Percentiles rank a stretch among this genome's conserved stretches.
Evolutionary conservation across 345 rosid species (phyloP).

Genomic region (Durio zibethinus): DNA sequence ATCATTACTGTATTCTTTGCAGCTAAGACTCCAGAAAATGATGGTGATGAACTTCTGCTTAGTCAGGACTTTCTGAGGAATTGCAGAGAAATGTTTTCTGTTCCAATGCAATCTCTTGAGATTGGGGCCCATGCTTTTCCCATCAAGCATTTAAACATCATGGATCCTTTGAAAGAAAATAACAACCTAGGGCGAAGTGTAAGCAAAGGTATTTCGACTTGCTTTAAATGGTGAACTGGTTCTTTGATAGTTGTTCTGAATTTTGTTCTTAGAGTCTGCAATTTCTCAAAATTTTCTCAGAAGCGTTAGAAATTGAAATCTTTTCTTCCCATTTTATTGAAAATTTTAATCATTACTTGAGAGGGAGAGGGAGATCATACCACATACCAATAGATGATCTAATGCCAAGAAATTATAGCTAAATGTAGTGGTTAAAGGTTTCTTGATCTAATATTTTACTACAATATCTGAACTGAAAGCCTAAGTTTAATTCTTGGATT

Average conservation of each 20-base stretch:
- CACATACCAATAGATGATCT: not conserved
- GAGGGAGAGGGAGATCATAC: not conserved
- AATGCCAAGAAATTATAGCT: not conserved
- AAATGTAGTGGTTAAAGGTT: not conserved
- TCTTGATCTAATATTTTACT: not conserved
- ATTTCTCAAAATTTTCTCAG: not conserved
- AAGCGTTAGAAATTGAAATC: not conserved
- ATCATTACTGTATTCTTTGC: slow-evolving; percentile 17
- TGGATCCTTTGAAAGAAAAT: slow-evolving; percentile 77
- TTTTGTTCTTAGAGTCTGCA: not conserved
- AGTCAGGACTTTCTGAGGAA: slow-evolving; percentile 51
- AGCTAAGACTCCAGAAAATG: slow-evolving; percentile 36
- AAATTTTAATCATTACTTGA: not conserved
- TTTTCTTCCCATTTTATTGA: not conserved
- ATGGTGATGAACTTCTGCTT: slow-evolving; percentile 45
- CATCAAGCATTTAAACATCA: slow-evolving; percentile 62
- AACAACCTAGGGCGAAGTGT: slow-evolving; percentile 95
- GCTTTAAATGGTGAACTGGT: slow-evolving; percentile 1
- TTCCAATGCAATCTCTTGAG: slow-evolving; percentile 39
- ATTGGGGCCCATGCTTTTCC: slow-evolving; percentile 40
- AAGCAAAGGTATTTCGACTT: slow-evolving; percentile 53
- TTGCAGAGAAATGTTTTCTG: slow-evolving; percentile 46
- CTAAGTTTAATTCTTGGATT: not conserved
- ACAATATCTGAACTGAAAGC: slow-evolving; percentile 5
- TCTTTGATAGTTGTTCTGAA: not conserved